A percentile compares a stretch with the other conserved stretches of the same genome.
These are phyloP conservation scores for Neurospora hispaniola DNA, from an alignment of 495 filamentous ascomycete species.

Conservation along the genomic window DNA sequence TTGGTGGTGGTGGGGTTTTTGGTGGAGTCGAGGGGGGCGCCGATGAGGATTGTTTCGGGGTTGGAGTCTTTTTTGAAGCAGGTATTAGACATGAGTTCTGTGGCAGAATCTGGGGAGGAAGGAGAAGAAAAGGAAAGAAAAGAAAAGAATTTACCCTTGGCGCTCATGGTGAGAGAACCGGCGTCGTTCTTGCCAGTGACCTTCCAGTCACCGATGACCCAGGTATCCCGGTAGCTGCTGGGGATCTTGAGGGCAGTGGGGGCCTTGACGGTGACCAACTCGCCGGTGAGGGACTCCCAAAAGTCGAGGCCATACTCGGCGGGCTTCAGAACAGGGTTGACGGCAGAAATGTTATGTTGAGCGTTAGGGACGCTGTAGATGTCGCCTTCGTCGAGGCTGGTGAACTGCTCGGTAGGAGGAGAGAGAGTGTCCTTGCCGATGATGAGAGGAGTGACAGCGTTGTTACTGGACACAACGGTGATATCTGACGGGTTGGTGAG, in stretches of 20 bases:
- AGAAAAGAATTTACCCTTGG: constrained; percentile 24
- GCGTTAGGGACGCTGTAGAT: constrained; percentile 47
- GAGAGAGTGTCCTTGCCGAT: constrained; percentile 38
- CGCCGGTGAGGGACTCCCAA: constrained; percentile 51
- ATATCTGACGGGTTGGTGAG: constrained; percentile 38
- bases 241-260: constrained; percentile 39
- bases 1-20: constrained; percentile 41
- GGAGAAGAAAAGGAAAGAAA: neutral
- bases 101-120: no score
- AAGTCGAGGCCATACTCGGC: constrained; percentile 50
- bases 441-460: constrained; percentile 34
- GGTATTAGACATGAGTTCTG: neutral
- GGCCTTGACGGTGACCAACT: constrained; percentile 42
- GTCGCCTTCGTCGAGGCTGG: constrained; percentile 40
- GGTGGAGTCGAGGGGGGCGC: constrained; percentile 47
- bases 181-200: constrained; percentile 42
- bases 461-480: constrained; percentile 33
- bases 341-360: constrained; percentile 36
- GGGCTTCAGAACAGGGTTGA: constrained; percentile 44
- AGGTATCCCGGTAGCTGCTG: constrained; percentile 51
- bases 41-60: constrained; percentile 51
- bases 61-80: constrained; percentile 36
- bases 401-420: constrained; percentile 44
- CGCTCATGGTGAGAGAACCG: constrained; percentile 44
- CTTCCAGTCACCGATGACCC: constrained; percentile 47